These are phyloP conservation scores for Neoscytalidium dimidiatum DNA, from an alignment of 2,329 filamentous ascomycete genomes.

Conservation along the genomic window DNA sequence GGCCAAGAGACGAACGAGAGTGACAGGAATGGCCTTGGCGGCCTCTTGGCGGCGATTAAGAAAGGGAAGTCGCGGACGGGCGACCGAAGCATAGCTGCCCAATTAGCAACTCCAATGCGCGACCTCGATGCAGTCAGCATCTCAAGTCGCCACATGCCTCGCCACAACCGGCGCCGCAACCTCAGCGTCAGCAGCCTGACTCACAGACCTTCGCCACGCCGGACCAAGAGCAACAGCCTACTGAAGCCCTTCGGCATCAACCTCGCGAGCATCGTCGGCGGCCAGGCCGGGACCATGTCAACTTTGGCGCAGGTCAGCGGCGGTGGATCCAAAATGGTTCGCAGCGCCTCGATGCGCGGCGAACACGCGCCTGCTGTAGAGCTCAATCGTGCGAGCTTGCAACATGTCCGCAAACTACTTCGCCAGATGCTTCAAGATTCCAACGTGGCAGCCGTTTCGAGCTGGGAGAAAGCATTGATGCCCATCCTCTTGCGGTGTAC, in stretches of 20 bases:
- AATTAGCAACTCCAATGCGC: slow-evolving; percentile 66
- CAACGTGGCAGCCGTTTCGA: slow-evolving; percentile 68
- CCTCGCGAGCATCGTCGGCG: slow-evolving; percentile 38
- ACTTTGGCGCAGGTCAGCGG: slow-evolving; percentile 21
- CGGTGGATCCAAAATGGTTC: slow-evolving; percentile 48
- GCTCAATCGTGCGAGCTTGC: slow-evolving; percentile 81
- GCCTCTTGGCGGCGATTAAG: slow-evolving; percentile 70
- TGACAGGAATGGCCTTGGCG: slow-evolving; percentile 72
- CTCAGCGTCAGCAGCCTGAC: slow-evolving; percentile 78
- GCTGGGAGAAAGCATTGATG: slow-evolving; percentile 88
- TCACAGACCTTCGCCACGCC: slow-evolving; percentile 72
- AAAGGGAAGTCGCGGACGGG: slow-evolving; percentile 72
- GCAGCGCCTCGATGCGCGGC: slow-evolving; percentile 82
- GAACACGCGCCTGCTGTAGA: slow-evolving; percentile 74
- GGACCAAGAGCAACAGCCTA: slow-evolving; percentile 56
- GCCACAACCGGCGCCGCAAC: slow-evolving; percentile 73
- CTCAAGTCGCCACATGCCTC: slow-evolving; percentile 61
- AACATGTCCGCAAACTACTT: slow-evolving; percentile 84
- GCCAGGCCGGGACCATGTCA: slow-evolving; percentile 16
- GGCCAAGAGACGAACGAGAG: slow-evolving; percentile 66
- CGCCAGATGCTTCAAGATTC: slow-evolving; percentile 80
- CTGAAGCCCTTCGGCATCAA: slow-evolving; percentile 47
- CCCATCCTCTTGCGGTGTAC: slow-evolving; percentile 89
- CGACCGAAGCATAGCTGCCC: slow-evolving; percentile 73
- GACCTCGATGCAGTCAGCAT: slow-evolving; percentile 68